phyloP scores from a whole-genome alignment of 2,329 filamentous ascomycete species.

The Verticillium klebahnii region DNA sequence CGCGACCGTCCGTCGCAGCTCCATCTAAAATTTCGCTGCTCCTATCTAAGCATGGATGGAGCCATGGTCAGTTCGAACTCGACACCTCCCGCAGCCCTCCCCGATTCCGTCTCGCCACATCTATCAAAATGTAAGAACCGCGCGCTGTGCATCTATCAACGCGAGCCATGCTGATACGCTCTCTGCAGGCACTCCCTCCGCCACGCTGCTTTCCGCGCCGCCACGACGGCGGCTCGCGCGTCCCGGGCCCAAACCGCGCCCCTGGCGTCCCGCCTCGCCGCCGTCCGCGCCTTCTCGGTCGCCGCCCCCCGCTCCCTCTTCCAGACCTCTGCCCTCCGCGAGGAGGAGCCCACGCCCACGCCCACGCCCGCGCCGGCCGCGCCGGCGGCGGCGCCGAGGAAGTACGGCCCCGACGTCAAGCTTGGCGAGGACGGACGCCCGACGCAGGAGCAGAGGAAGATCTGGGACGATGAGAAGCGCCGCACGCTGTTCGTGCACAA shows the following conservation, averaged over 20 bases:
- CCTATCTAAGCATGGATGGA: neutral
- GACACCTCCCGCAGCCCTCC: neutral
- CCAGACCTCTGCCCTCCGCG: constrained; percentile 2
- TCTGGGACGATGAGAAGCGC: constrained; percentile 18
- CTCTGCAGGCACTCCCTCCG: constrained; percentile 10
- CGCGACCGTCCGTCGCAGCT: neutral
- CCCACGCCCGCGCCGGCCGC: neutral
- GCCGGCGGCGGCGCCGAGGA: neutral
- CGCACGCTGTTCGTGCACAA: constrained; percentile 59
- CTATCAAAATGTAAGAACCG: neutral
- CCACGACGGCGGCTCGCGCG: neutral
- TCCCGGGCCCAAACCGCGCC: constrained; percentile 5
- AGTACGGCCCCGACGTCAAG: neutral
- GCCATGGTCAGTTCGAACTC: neutral
- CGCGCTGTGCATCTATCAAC: neutral
- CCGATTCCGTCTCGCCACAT: neutral
- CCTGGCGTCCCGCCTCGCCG: constrained; percentile 3
- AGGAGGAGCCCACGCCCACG: neutral
- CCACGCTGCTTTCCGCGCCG: constrained; percentile 5
- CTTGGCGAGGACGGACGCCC: neutral
- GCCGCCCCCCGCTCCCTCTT: constrained; percentile 7
- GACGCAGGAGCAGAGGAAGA: neutral
- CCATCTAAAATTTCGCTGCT: neutral
- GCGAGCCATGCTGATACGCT: neutral
- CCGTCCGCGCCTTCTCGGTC: constrained; percentile 2